Conservation (phyloP, 108 stramenopile species). For the Pseudonitzschia pungens region DNA sequence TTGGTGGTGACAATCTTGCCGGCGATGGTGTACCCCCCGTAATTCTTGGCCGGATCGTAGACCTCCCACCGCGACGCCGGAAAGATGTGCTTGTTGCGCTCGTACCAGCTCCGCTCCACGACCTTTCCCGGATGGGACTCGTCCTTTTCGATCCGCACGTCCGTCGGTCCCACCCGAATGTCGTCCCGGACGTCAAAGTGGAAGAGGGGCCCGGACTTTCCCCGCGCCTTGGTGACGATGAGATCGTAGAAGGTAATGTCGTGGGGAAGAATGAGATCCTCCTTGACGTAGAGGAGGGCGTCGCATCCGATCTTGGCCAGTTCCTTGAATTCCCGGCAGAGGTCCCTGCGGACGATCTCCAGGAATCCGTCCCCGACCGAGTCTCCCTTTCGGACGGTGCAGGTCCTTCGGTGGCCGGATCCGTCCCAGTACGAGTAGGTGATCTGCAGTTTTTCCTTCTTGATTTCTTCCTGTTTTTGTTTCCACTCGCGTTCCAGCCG, state of each 20-base stretch:
- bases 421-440: constrained; percentile 98
- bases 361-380: constrained; percentile 85
- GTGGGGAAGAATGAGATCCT: constrained; percentile 97
- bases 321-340: constrained; percentile 83
- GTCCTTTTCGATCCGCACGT: constrained; percentile 92
- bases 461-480: constrained; percentile 70
- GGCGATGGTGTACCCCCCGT: constrained; percentile 88
- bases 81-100: constrained; percentile 98
- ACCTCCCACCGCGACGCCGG: constrained; percentile 97
- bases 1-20: constrained; percentile 73
- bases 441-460: constrained; percentile 85
- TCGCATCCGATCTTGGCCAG: constrained; percentile 76
- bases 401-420: constrained; percentile 85
- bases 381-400: constrained; percentile 80
- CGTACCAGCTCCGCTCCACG: constrained; percentile 94
- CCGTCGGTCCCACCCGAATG: constrained; percentile 83
- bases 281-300: constrained; percentile 96
- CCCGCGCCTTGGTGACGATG: constrained; percentile 93
- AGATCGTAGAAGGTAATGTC: constrained; percentile 96
- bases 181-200: constrained; percentile 97
- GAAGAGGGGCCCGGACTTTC: constrained; percentile 95
- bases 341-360: constrained; percentile 76
- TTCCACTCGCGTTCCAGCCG: constrained; percentile 84
- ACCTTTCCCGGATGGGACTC: constrained; percentile 97
- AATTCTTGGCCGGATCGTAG: constrained; percentile 91